Base-by-base conservation (phyloP, 2,329 filamentous ascomycete species). In the Bipolaris bicolor region DNA sequence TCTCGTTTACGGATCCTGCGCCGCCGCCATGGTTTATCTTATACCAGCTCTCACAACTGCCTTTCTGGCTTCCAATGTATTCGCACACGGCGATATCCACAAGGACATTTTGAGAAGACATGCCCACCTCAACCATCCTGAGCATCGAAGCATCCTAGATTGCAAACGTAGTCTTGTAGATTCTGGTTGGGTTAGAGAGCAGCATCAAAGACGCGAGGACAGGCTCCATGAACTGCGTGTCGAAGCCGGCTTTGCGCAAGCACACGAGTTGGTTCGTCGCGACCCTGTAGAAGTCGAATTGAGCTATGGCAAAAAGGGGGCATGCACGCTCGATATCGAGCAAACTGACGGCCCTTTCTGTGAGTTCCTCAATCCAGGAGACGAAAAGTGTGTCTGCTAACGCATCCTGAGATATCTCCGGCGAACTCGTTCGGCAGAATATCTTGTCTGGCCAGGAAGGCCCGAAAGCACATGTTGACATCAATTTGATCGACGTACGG, bases 401-500 rank as follows among this genome's bases (percentile, higher is more conserved):
- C 49, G 22, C 15, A 18, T 45, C 22, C 3, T 6, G 41, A 74
- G 71, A 67, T 66, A 81, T 85, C 49, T 68, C 72, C 15, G 84
- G 83, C 29, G 83, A 85, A 66, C 78, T 80, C 43, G 71, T 86
- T 60, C 78, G 83, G 7, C 61, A 75, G 31, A 75, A 86, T 60
- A 63, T 86, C 24, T 75, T 76, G n/a, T 82, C 83, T 37, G 75
- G 76, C 13, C 78, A 85, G 68, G 65, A 65, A 24, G 84, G 83
- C 41, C 74, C 84, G 40, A 76, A 79, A 39, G 74, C 83, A 34
- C 77, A 79, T n/a, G 64, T 84, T 18, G 83, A 84, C 65, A 77
- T 83, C 61, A 83, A 85, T 68, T 73, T 86, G 29, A 76, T 85
- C 45, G 83, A 86, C 61, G 79, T 83, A 20, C 72, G 78, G 15